Evolutionary conservation across 1,139 yeast species (phyloP).

Genomic region (Pichia sp.): DNA sequence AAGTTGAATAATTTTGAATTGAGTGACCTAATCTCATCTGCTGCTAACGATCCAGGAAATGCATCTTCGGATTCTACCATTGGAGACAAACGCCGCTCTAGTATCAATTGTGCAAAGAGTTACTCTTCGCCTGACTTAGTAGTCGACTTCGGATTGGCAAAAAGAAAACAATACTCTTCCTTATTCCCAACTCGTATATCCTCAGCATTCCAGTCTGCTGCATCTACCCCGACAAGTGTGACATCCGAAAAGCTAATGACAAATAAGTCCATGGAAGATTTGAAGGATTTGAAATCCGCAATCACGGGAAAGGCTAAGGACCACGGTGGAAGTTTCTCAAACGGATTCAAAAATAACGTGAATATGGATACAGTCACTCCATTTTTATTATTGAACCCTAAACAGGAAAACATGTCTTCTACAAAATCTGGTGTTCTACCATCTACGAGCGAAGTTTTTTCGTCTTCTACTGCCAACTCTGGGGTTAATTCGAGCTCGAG

Average conservation of each 20-base stretch:
- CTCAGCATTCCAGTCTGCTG: background rate
- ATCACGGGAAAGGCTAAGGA: background rate
- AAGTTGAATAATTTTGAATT: conserved; percentile 12
- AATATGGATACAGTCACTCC: conserved; percentile 5
- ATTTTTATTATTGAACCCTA: background rate
- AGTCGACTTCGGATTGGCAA: conserved; percentile 12
- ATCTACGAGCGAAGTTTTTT: background rate
- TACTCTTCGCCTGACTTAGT: conserved; percentile 2
- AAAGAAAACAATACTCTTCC: conserved; percentile 16
- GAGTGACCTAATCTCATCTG: conserved; percentile 10
- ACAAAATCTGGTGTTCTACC: background rate
- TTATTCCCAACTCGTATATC: conserved; percentile 7
- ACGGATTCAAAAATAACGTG: conserved; percentile 3
- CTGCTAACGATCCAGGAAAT: background rate
- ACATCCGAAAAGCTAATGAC: background rate
- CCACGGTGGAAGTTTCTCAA: background rate
- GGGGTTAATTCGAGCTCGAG: background rate
- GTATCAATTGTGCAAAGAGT: conserved; percentile 1
- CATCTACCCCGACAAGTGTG: background rate
- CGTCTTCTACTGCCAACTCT: background rate
- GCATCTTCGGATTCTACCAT: background rate
- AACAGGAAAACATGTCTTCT: background rate
- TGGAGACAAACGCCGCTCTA: conserved; percentile 6
- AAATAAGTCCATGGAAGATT: background rate
- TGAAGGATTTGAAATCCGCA: background rate